These are phyloP conservation scores for Fonsecaea erecta DNA, from an alignment of 2,329 filamentous ascomycete genomes.

Conservation along the genomic window DNA sequence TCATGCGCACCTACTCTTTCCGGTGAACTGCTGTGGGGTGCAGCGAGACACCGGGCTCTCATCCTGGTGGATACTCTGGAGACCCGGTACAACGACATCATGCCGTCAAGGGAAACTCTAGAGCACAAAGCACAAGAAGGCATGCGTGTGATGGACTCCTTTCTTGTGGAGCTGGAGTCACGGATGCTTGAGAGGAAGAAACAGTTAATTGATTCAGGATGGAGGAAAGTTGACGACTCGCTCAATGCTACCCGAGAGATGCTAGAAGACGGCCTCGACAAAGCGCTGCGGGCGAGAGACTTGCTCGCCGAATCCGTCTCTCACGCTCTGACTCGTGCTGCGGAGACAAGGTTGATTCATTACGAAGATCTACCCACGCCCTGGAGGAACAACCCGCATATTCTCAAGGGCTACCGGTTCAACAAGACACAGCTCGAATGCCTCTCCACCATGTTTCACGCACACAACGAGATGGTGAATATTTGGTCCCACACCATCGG, in stretches of 20 bases:
- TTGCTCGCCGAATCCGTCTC: slow-evolving; percentile 84
- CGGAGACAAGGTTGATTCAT: slow-evolving; percentile 78
- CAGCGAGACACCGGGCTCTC: slow-evolving; percentile 79
- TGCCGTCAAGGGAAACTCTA: slow-evolving; percentile 81
- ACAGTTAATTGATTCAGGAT: slow-evolving; percentile 78
- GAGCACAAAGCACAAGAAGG: slow-evolving; percentile 90
- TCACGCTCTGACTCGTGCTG: slow-evolving; percentile 72
- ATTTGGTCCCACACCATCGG: slow-evolving; percentile 97
- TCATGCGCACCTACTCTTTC: slow-evolving; percentile 82
- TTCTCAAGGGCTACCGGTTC: slow-evolving; percentile 89
- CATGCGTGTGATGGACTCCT: slow-evolving; percentile 81
- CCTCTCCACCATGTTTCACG: slow-evolving; percentile 76
- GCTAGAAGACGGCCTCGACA: slow-evolving; percentile 79
- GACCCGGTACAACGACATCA: slow-evolving; percentile 79
- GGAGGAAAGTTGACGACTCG: slow-evolving; percentile 78
- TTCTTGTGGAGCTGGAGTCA: slow-evolving; percentile 82
- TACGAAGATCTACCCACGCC: slow-evolving; percentile 91
- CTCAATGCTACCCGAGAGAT: slow-evolving; percentile 75
- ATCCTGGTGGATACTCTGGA: slow-evolving; percentile 94
- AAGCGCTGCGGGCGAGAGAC: slow-evolving; percentile 80
- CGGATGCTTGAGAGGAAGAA: slow-evolving; percentile 79
- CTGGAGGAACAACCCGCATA: slow-evolving; percentile 95
- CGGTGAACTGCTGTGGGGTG: slow-evolving; percentile 79
- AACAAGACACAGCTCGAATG: slow-evolving; percentile 89
- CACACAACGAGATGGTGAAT: slow-evolving; percentile 94